A percentile compares a stretch with the other conserved stretches of the same genome.
These are phyloP conservation scores for Suhomyces taliae DNA, from an alignment of 1,139 yeast genomes.

Conservation along the genomic window DNA sequence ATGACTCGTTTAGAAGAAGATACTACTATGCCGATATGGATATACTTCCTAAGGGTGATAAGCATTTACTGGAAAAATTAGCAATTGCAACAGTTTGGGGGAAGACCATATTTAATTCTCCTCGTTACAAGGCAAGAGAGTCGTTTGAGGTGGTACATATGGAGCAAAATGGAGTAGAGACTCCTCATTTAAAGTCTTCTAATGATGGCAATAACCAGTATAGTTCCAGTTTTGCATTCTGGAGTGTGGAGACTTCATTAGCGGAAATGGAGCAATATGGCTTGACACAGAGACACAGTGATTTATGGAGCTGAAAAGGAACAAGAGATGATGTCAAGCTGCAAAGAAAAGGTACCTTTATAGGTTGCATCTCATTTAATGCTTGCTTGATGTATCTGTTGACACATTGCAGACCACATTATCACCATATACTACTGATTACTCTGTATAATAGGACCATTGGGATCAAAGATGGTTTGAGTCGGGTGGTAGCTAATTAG, in stretches of 20 bases:
- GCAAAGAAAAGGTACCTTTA: no score
- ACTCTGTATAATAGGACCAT: no score
- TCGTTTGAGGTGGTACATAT: slow-evolving; percentile 9
- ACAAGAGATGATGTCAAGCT: no score
- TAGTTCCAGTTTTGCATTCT: slow-evolving; percentile 18
- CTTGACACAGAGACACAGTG: slow-evolving; percentile 19
- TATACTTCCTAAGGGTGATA: slow-evolving; percentile 6
- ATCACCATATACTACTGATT: no score
- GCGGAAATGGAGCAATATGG: slow-evolving; percentile 35
- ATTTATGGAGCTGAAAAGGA: slow-evolving; percentile 15
- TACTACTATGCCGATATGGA: slow-evolving; percentile 13
- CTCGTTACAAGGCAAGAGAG: slow-evolving; percentile 23
- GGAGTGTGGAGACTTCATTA: slow-evolving; percentile 31
- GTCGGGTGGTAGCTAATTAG: no score
- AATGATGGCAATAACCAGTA: slow-evolving; percentile 3
- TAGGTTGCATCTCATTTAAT: no score
- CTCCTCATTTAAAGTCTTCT: slow-evolving; percentile 2
- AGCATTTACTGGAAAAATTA: slow-evolving; percentile 9
- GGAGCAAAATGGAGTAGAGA: background rate
- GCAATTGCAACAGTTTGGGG: slow-evolving; percentile 21
- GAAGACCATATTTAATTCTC: slow-evolving; percentile 24
- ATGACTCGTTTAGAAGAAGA: slow-evolving; percentile 27
- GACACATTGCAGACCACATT: no score
- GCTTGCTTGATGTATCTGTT: no score
- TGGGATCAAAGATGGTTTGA: no score